phyloP scores from a whole-genome alignment of 148 eudicot species.

The Vaccinium vitisidaea region DNA sequence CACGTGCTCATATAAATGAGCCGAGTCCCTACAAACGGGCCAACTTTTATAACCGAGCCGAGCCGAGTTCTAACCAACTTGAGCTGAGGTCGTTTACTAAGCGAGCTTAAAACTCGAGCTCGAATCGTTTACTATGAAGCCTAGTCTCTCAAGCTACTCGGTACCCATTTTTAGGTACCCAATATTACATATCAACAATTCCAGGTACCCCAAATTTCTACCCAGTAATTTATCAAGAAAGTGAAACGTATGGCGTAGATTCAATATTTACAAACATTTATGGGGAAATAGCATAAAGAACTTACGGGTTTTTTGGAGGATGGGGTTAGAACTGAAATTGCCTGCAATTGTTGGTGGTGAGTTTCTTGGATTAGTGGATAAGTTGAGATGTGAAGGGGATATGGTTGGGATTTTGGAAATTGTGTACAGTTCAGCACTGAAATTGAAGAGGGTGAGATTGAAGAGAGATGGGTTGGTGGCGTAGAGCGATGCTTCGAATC shows the following conservation, averaged over 20 bases:
- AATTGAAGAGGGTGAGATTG: conserved; percentile 18
- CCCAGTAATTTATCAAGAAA: not conserved
- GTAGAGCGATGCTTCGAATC: conserved; percentile 26
- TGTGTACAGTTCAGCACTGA: conserved; percentile 26
- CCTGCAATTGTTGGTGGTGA: conserved; percentile 11
- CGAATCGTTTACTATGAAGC: not conserved
- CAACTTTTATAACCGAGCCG: not conserved
- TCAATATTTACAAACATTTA: not conserved
- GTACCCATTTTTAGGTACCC: not conserved
- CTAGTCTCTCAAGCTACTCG: not conserved
- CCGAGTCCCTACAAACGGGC: not conserved
- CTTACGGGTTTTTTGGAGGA: conserved; percentile 18
- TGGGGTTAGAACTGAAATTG: not conserved
- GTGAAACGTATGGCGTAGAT: not conserved
- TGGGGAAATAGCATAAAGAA: not conserved
- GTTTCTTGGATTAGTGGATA: conserved; percentile 7
- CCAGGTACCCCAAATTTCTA: not conserved
- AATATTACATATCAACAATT: not conserved
- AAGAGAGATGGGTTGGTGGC: conserved; percentile 19
- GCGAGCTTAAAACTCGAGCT: not conserved
- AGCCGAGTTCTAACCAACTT: not conserved
- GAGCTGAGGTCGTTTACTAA: not conserved
- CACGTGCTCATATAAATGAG: too few relatives aligned
- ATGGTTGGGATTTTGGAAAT: conserved; percentile 22
- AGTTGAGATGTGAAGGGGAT: conserved; percentile 16